These are phyloP conservation scores for Zelopaecilomyces penicillatus DNA, from an alignment of 2,329 filamentous ascomycete species.

Conservation along the genomic window DNA sequence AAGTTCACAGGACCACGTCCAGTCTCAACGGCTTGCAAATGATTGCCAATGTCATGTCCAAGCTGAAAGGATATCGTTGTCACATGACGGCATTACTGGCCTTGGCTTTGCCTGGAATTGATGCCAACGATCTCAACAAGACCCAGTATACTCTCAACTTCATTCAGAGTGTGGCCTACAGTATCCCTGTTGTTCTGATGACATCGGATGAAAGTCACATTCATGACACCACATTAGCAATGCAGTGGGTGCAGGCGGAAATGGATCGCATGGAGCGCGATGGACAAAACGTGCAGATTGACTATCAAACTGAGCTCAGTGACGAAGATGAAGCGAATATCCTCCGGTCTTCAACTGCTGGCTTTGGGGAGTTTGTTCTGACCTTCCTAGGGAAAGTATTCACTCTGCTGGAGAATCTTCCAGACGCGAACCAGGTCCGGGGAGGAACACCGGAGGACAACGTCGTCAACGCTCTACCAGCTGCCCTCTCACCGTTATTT, in stretches of 20 bases:
- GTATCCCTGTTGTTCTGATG: slow-evolving; percentile 83
- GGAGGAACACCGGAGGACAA: slow-evolving; percentile 93
- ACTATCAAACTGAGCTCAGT: slow-evolving; percentile 73
- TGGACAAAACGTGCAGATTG: slow-evolving; percentile 74
- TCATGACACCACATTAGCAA: slow-evolving; percentile 67
- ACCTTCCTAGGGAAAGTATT: slow-evolving; percentile 92
- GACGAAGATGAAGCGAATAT: slow-evolving; percentile 85
- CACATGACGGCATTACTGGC: slow-evolving; percentile 93
- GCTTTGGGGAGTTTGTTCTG: slow-evolving; percentile 85
- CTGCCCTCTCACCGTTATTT: slow-evolving; percentile 82
- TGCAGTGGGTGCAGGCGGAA: slow-evolving; percentile 89
- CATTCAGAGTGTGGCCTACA: slow-evolving; percentile 92
- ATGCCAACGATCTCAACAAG: slow-evolving; percentile 96
- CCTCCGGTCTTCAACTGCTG: slow-evolving; percentile 85
- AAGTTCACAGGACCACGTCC: slow-evolving; percentile 92
- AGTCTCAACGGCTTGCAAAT: slow-evolving; percentile 88
- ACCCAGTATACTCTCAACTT: slow-evolving; percentile 91
- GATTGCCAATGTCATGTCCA: slow-evolving; percentile 82
- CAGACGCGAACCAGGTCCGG: slow-evolving; percentile 79
- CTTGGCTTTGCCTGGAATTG: slow-evolving; percentile 85
- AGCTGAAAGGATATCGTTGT: slow-evolving; percentile 91
- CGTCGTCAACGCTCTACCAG: slow-evolving; percentile 89
- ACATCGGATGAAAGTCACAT: slow-evolving; percentile 50
- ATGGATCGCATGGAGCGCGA: slow-evolving; percentile 90
- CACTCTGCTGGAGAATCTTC: slow-evolving; percentile 87